phyloP scores from a whole-genome alignment of 169 alveolate species.

The Cryptosporidium sp. region DNA sequence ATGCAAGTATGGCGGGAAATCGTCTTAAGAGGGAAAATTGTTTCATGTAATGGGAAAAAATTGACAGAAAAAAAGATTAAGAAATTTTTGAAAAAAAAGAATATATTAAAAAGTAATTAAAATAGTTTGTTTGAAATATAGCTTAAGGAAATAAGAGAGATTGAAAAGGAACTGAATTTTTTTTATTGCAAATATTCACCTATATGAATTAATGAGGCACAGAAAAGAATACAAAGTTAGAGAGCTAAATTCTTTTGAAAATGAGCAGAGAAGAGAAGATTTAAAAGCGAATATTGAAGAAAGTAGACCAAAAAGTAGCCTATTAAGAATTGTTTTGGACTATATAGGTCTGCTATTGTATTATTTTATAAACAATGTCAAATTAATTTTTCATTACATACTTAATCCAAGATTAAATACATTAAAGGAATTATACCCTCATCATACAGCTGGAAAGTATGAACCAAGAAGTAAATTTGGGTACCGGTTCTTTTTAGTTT shows the following conservation, averaged over 20 bases:
- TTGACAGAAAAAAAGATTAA: background rate
- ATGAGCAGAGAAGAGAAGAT: background rate
- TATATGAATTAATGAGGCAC: background rate
- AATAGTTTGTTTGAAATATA: background rate
- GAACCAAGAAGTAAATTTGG: constrained; percentile 53
- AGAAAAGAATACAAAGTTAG: background rate
- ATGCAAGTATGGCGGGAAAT: background rate
- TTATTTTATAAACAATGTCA: background rate
- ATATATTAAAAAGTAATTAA: background rate
- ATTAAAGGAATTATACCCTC: constrained; percentile 22
- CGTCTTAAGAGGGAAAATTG: background rate
- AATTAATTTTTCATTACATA: constrained; percentile 5
- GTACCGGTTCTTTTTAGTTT: constrained; percentile 22
- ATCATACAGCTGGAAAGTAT: constrained; percentile 6
- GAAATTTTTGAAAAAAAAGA: background rate
- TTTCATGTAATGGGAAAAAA: background rate
- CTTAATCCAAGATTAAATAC: constrained; percentile 26
- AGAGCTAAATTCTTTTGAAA: background rate
- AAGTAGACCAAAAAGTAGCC: background rate
- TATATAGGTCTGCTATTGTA: background rate
- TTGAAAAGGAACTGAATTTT: background rate
- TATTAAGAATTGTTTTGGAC: background rate
- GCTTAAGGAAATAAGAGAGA: background rate
- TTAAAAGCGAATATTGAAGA: background rate
- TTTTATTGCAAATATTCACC: background rate